A percentile compares a stretch with the other conserved stretches of the same genome.
Conservation (phyloP, 768 basidiomycete genomes). For the Russula sp. region DNA sequence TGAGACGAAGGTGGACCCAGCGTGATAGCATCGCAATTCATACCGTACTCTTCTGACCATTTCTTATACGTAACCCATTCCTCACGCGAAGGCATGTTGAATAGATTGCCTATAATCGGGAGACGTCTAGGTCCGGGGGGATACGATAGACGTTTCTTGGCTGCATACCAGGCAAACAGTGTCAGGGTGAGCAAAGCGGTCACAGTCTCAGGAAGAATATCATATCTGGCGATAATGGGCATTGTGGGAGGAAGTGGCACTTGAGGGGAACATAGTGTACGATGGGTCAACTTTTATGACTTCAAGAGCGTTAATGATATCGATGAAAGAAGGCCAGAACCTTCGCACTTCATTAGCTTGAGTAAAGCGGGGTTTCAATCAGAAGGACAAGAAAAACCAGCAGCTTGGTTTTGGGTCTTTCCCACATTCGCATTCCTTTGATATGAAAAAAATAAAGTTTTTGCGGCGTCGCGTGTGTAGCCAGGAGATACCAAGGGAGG, state of each 20-base stretch:
- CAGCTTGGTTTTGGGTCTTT: too few species aligned
- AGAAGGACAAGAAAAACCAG: too few species aligned
- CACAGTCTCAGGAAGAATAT: background rate
- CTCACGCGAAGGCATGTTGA: conserved; percentile 16
- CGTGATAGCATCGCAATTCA: background rate
- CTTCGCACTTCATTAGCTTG: too few species aligned
- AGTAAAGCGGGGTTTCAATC: too few species aligned
- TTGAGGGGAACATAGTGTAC: background rate
- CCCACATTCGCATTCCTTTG: too few species aligned
- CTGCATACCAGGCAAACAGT: background rate
- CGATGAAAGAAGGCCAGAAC: too few species aligned
- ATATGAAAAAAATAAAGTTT: too few species aligned
- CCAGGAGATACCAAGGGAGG: too few species aligned
- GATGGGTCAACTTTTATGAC: background rate
- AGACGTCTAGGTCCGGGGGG: conserved; percentile 19
- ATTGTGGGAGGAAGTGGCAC: background rate
- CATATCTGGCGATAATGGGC: background rate
- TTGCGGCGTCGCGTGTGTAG: too few species aligned
- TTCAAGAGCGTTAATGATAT: background rate
- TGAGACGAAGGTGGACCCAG: background rate
- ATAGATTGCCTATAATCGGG: conserved; percentile 21
- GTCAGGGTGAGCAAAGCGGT: background rate
- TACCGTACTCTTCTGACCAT: conserved; percentile 19
- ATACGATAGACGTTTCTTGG: background rate
- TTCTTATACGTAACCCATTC: conserved; percentile 19